Evolutionary conservation across 1,284 basidiomycete genomes (phyloP).

Genomic region (Ceratobasidium sp.): DNA sequence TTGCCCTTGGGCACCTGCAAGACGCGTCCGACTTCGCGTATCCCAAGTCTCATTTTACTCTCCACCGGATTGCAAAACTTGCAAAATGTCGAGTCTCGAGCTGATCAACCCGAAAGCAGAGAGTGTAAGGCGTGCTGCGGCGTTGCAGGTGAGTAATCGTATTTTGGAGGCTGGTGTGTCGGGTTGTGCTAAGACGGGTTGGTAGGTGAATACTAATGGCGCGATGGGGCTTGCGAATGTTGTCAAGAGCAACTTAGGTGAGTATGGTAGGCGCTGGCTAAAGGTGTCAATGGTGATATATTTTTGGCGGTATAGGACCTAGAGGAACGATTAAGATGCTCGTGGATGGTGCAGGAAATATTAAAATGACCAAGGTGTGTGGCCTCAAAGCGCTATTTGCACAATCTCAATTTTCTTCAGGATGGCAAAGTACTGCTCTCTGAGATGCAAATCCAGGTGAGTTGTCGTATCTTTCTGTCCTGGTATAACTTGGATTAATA

Average conservation of each 20-base stretch:
- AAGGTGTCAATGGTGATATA: neutral
- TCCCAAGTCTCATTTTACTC: conserved; percentile 5
- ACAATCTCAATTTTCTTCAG: conserved; percentile 49
- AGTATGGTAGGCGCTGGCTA: conserved; percentile 51
- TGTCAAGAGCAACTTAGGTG: conserved; percentile 96
- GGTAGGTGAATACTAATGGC: conserved; percentile 86
- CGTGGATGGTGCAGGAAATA: conserved; percentile 98
- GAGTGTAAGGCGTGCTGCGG: conserved; percentile 91
- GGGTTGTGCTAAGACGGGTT: conserved; percentile 49
- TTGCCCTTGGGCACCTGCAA: conserved; percentile 38
- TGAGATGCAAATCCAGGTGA: conserved; percentile 97
- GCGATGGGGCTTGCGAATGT: conserved; percentile 98
- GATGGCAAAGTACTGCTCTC: conserved; percentile 98
- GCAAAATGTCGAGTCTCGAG: conserved; percentile 74
- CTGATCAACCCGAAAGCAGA: conserved; percentile 96
- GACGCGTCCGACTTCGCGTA: conserved; percentile 41
- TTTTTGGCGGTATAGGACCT: conserved; percentile 68
- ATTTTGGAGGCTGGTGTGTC: neutral
- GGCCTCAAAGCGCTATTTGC: conserved; percentile 7
- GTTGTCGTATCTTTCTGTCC: conserved; percentile 41
- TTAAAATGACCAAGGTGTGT: conserved; percentile 96
- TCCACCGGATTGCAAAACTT: neutral
- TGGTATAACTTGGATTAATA: conserved; percentile 40
- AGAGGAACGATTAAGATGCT: conserved; percentile 99
- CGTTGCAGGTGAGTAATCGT: conserved; percentile 83